Base-by-base conservation (phyloP, 192 early-diverging fungal genomes). In the Backusella tuberculispora region DNA sequence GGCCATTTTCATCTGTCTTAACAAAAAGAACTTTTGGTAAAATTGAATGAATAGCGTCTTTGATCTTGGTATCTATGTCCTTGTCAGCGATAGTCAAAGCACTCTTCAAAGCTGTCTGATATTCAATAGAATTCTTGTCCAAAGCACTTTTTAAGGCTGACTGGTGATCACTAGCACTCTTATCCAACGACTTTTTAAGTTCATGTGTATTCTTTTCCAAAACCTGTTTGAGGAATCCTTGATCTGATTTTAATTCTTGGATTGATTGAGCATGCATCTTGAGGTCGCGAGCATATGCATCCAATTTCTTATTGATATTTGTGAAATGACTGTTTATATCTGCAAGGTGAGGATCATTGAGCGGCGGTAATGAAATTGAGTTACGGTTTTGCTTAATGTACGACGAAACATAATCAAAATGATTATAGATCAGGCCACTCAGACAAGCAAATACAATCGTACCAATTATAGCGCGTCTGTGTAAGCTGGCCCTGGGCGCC, bases 261-360 rank as follows among this genome's bases (percentile, higher is more conserved):
- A 60, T 60, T 60, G 21, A 24, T 26, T 60, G 21, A 4, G 53
- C 3, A 24, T 60, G 21, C 10, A 7, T 26, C 5, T 60, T 5
- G 9, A 60, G 21, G 53, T 60, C 53, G 26, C 53, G 53, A 26
- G 53, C 17, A 26, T 19, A 24, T 26, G 53, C 53, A 60, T 60
- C 53, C 53, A 60, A n/a, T 5, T 10, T 60, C 21, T 13, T 60
- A 60, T 60, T 60, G 53, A 60, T 24, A 13, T 60, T 60, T 7
- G 21, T 60, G 6, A 60, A 60, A 12, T 60, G 21, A 14, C 53
- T 26, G 24, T 60, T 60, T 13, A 60, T 60, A 60, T 26, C 53
- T 60, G 53, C 53, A 60, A 60, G 53, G 12, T 13, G 53, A 19
- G 53, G 53, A 60, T 60, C 53, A 60, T 26, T 60, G 19, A 60